These are phyloP conservation scores for Candida frijolesensis DNA, from an alignment of 1,139 yeast species.

Conservation along the genomic window DNA sequence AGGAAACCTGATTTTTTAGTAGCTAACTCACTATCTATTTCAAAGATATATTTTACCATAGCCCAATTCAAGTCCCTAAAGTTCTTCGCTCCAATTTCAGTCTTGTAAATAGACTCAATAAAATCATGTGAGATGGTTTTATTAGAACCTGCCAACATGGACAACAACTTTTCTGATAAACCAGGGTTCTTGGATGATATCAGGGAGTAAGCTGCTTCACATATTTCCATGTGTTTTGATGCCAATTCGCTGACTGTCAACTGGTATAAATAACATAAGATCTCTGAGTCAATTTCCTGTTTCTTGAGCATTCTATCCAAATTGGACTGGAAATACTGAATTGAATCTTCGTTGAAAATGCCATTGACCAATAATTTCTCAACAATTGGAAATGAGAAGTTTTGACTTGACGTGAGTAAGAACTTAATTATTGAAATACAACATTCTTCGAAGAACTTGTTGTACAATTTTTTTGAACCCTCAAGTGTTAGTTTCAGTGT, in stretches of 20 bases:
- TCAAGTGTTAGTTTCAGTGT: slow-evolving; percentile 26
- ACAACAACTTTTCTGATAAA: slow-evolving; percentile 42
- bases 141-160: slow-evolving; percentile 39
- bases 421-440: slow-evolving; percentile 18
- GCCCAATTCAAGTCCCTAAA: slow-evolving; percentile 38
- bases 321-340: slow-evolving; percentile 21
- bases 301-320: slow-evolving; percentile 22
- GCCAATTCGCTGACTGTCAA: slow-evolving; percentile 28
- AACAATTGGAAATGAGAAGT: slow-evolving; percentile 4
- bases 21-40: slow-evolving; percentile 55
- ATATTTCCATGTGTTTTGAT: slow-evolving; percentile 29
- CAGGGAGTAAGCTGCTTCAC: slow-evolving; percentile 46
- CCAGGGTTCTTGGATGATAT: slow-evolving; percentile 35
- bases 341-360: slow-evolving; percentile 22
- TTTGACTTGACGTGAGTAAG: slow-evolving; percentile 7
- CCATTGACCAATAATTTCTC: slow-evolving; percentile 17
- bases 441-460: slow-evolving; percentile 27
- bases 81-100: slow-evolving; percentile 25
- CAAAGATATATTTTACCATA: slow-evolving; percentile 44
- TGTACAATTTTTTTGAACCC: slow-evolving; percentile 33
- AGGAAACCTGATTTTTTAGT: slow-evolving; percentile 35
- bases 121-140: slow-evolving; percentile 53
- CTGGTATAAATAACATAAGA: slow-evolving; percentile 27
- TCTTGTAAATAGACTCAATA: slow-evolving; percentile 34
- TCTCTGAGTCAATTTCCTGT: slow-evolving; percentile 13